Conservation (phyloP, 371 early-diverging fungal genomes). For the Haplosporangium sp. region DNA sequence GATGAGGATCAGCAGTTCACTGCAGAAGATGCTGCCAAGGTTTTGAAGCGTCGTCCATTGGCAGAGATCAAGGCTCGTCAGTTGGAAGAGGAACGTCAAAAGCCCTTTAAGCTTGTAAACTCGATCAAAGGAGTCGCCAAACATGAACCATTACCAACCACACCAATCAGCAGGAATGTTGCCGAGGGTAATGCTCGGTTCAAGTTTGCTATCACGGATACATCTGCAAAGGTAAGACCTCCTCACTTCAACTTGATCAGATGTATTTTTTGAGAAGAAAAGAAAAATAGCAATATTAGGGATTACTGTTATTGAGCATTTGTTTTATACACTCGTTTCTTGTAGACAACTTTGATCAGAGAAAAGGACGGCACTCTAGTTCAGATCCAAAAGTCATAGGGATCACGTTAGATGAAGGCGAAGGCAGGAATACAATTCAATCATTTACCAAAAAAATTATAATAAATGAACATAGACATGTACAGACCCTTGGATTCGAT, state of each 20-base stretch:
- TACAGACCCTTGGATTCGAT: background rate
- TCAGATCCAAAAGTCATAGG: slow-evolving; percentile 36
- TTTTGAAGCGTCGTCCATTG: slow-evolving; percentile 80
- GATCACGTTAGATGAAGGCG: background rate
- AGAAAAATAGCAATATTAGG: background rate
- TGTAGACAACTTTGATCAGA: slow-evolving; percentile 40
- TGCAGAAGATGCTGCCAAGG: slow-evolving; percentile 85
- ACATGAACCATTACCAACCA: slow-evolving; percentile 14
- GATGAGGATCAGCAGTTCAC: slow-evolving; percentile 82
- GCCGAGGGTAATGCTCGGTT: slow-evolving; percentile 50
- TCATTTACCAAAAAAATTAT: background rate
- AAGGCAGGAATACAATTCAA: background rate
- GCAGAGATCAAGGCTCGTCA: slow-evolving; percentile 68
- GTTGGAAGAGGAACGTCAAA: slow-evolving; percentile 58
- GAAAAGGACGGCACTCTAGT: slow-evolving; percentile 55
- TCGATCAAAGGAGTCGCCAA: slow-evolving; percentile 32
- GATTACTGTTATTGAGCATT: background rate
- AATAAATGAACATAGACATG: slow-evolving; percentile 5
- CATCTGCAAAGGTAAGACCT: slow-evolving; percentile 32
- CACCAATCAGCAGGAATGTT: slow-evolving; percentile 35
- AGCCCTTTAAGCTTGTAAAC: slow-evolving; percentile 54
- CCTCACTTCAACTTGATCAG: too few relatives aligned
- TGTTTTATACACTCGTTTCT: background rate
- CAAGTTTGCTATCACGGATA: slow-evolving; percentile 53
- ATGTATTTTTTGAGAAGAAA: background rate